These are phyloP conservation scores for Nephelium lappaceum DNA, from an alignment of 345 rosid genomes.

Conservation along the genomic window DNA sequence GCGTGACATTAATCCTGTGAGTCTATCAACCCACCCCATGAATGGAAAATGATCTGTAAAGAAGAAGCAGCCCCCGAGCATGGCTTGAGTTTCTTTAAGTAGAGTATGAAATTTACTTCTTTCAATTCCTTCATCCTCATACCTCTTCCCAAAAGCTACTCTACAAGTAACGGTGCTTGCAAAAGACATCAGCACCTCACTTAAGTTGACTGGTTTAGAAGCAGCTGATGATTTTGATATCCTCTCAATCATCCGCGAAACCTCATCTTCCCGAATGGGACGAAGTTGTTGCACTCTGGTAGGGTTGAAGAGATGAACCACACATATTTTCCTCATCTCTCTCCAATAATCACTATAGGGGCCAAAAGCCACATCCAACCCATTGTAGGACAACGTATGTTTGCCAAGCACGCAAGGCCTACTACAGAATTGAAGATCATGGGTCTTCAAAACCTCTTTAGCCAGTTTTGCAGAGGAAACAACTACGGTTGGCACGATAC, in stretches of 20 bases:
- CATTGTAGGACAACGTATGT: neutral
- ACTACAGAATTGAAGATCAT: slow-evolving; percentile 31
- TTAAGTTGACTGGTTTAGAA: slow-evolving; percentile 10
- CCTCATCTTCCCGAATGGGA: slow-evolving; percentile 30
- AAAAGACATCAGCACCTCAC: slow-evolving; percentile 15
- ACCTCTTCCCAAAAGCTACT: slow-evolving; percentile 34
- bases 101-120: slow-evolving; percentile 14
- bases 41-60: slow-evolving; percentile 35
- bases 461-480: slow-evolving; percentile 37
- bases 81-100: slow-evolving; percentile 31
- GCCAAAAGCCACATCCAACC: slow-evolving; percentile 27
- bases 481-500: slow-evolving; percentile 18
- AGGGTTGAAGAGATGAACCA: slow-evolving; percentile 29
- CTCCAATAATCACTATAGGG: slow-evolving; percentile 30
- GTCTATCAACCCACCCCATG: slow-evolving; percentile 32
- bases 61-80: slow-evolving; percentile 26
- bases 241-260: slow-evolving; percentile 26
- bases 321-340: slow-evolving; percentile 33
- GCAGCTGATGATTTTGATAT: neutral
- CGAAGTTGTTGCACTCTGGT: slow-evolving; percentile 17
- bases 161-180: slow-evolving; percentile 25
- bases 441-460: slow-evolving; percentile 26
- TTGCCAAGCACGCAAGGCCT: slow-evolving; percentile 20
- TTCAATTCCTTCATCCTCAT: slow-evolving; percentile 12
- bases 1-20: slow-evolving; percentile 19